A percentile compares a stretch with the other conserved stretches of the same genome.
Conservation (phyloP, 768 basidiomycete genomes). For the Suillus occidentalis region DNA sequence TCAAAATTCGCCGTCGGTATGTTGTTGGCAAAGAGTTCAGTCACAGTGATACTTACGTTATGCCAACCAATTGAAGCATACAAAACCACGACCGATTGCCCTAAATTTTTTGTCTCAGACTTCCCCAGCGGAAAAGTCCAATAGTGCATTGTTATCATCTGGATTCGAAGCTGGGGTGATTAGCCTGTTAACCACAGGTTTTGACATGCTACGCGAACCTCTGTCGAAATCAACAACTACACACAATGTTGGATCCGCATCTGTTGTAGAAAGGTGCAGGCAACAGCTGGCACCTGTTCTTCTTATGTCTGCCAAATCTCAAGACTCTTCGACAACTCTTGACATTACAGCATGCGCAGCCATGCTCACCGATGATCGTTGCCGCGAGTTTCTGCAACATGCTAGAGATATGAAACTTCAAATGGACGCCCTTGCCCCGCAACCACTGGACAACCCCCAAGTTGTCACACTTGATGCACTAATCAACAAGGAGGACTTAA, state of each 20-base stretch:
- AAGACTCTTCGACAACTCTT: constrained; percentile 13
- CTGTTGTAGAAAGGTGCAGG: constrained; percentile 27
- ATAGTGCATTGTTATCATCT: constrained; percentile 11
- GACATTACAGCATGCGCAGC: constrained; percentile 21
- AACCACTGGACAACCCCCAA: constrained; percentile 5
- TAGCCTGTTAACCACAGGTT: constrained; percentile 5
- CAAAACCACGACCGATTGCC: constrained; percentile 14
- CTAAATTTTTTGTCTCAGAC: constrained; percentile 12
- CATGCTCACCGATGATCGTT: constrained; percentile 30
- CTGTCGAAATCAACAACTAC: constrained; percentile 1
- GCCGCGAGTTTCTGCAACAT: constrained; percentile 19
- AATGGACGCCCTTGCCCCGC: constrained; percentile 14
- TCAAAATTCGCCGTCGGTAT: constrained; percentile 21
- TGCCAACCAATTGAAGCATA: constrained; percentile 1
- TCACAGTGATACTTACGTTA: constrained; percentile 7
- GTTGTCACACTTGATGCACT: background rate
- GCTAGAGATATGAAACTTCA: constrained; percentile 28
- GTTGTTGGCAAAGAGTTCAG: constrained; percentile 11
- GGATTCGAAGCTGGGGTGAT: constrained; percentile 14
- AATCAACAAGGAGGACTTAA: constrained; percentile 6
- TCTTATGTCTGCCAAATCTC: constrained; percentile 17
- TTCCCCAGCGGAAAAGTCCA: constrained; percentile 6
- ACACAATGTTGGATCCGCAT: constrained; percentile 16
- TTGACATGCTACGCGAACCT: constrained; percentile 6
- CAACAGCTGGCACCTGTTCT: constrained; percentile 26